Evolutionary conservation across 306 rosid genomes (phyloP).

Genomic region (Lupinus albus): DNA sequence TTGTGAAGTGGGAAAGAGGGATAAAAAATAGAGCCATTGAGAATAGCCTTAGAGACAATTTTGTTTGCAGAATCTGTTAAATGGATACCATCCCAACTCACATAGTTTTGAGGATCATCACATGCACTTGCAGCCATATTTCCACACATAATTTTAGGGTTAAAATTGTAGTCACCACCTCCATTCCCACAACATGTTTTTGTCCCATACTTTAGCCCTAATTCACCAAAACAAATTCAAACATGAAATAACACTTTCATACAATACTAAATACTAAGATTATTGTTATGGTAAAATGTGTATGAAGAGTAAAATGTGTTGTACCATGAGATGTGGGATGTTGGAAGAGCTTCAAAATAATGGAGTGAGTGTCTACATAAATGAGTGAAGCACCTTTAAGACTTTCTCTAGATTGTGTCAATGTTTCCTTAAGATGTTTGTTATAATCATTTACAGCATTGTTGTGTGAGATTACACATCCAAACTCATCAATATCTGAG

Average conservation of each 20-base stretch:
- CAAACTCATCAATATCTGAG: conserved; percentile 68
- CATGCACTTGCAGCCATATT: conserved; percentile 67
- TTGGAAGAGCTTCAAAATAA: conserved; percentile 63
- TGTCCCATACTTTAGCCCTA: conserved; percentile 61
- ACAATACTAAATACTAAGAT: too few relatives aligned
- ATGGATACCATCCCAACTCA: conserved; percentile 91
- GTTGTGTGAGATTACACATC: conserved; percentile 70
- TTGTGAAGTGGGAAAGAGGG: conserved; percentile 62
- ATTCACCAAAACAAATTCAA: conserved; percentile 24
- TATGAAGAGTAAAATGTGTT: background rate
- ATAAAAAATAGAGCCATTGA: conserved; percentile 64
- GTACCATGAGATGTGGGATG: conserved; percentile 66
- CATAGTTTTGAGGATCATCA: conserved; percentile 67
- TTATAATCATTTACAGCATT: conserved; percentile 65
- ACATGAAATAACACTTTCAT: background rate
- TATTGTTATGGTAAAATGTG: background rate
- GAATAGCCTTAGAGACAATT: conserved; percentile 58
- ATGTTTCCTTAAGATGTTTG: conserved; percentile 52
- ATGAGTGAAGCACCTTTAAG: conserved; percentile 59
- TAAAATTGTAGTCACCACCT: conserved; percentile 65
- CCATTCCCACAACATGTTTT: conserved; percentile 87
- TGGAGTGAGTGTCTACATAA: conserved; percentile 64
- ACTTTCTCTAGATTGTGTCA: conserved; percentile 46
- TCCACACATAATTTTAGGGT: conserved; percentile 60
- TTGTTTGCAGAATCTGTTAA: conserved; percentile 82